Conservation (phyloP, 164 flowering plant genomes). For the Hamamelis virginiana region DNA sequence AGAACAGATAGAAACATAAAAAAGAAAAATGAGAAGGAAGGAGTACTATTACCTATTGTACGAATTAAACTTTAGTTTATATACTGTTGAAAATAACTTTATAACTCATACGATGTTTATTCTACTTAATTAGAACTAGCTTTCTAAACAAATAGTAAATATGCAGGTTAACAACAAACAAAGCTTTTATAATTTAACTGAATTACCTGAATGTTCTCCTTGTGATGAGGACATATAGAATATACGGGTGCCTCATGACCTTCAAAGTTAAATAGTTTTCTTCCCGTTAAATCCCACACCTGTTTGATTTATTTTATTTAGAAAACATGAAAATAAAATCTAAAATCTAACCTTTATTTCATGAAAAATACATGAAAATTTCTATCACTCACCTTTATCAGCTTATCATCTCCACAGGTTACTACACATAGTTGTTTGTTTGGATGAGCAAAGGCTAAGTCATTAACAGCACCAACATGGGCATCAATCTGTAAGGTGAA, state of each 20-base stretch:
- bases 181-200: not conserved
- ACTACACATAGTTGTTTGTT: conserved; percentile 75
- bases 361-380: not conserved
- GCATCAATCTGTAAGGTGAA: conserved; percentile 87
- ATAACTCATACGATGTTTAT: too few species aligned
- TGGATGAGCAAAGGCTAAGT: conserved; percentile 83
- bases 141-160: not conserved
- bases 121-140: not conserved
- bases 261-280: conserved; percentile 68
- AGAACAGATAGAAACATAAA: not conserved
- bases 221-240: conserved; percentile 87
- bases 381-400: conserved; percentile 58
- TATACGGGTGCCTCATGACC: conserved; percentile 93
- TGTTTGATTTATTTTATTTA: conserved; percentile 30
- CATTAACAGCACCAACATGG: conserved; percentile 83
- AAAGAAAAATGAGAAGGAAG: not conserved
- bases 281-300: conserved; percentile 87
- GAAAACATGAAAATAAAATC: not conserved
- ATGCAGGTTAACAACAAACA: not conserved
- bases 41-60: not conserved
- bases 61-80: not conserved
- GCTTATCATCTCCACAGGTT: conserved; percentile 86
- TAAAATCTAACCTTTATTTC: not conserved
- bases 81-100: not conserved
- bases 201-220: conserved; percentile 84